Percentiles rank a stretch among this genome's conserved stretches.
These are phyloP conservation scores for Mychonastes homosphaera DNA, from an alignment of 139 green algal species.

Conservation along the genomic window DNA sequence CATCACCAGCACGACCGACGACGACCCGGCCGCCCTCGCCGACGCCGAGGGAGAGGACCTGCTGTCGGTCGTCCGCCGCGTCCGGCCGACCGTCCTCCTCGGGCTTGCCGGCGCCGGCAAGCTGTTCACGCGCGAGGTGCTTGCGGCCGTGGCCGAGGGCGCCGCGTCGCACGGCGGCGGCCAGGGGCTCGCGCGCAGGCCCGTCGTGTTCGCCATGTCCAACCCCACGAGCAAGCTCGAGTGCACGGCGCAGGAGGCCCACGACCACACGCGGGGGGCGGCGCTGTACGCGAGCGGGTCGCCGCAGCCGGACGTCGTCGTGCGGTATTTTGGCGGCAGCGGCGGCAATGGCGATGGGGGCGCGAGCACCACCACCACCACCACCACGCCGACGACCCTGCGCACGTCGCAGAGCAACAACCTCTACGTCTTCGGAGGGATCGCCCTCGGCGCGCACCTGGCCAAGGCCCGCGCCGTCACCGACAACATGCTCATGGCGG, in stretches of 20 bases:
- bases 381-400: conserved; percentile 2
- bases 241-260: conserved; percentile 60
- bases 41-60: conserved; percentile 42
- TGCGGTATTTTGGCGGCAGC: conserved; percentile 27
- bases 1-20: too few relatives aligned
- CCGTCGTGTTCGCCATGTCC: conserved; percentile 81
- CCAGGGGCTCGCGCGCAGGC: too few relatives aligned
- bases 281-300: background rate
- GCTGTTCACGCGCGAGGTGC: conserved; percentile 54
- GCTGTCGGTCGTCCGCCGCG: conserved; percentile 35
- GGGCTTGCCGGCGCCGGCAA: conserved; percentile 53
- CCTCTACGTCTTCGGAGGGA: conserved; percentile 62
- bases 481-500: conserved; percentile 57
- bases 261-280: conserved; percentile 29
- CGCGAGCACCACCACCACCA: conserved; percentile 39
- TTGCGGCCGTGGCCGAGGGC: conserved; percentile 51
- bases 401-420: conserved; percentile 62
- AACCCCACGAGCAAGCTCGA: conserved; percentile 84
- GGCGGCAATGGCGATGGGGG: conserved; percentile 73
- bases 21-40: too few relatives aligned
- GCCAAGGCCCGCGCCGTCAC: conserved; percentile 42
- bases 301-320: background rate
- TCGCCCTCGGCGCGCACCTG: conserved; percentile 58
- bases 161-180: conserved; percentile 14
- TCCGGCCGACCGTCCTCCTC: conserved; percentile 73